Evolutionary conservation across 2,329 filamentous ascomycete species (phyloP), one percentile per base, ranked within the genome.

Genomic region (Aureobasidium mangrovei): DNA sequence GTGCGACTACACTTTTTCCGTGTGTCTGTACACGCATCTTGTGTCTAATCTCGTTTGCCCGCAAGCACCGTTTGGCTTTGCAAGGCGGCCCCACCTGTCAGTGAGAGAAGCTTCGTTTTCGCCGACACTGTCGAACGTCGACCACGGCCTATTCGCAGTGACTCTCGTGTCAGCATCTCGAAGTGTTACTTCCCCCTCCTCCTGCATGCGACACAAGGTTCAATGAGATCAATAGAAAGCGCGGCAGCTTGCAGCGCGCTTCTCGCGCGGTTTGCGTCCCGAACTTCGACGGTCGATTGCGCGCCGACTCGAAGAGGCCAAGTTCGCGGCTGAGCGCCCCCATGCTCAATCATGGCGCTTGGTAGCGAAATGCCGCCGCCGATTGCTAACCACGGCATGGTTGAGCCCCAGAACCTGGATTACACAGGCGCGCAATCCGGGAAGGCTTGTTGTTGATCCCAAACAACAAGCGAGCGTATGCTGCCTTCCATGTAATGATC

Each of bases 401-500:
- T 40, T 29, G 42, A 29, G 38, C 32, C 48, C 49, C 49, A 53
- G 49, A 44, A 53, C 49, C 49, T 32, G 49, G 49, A 53, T 53
- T 43, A 53, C 49, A 53, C 49, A 53, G 39, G 33, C 39, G 49
- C 36, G 26, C 40, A 53, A 53, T 53, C 49, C 49, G 31, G 49
- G 40, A 44, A 43, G 49, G n/a, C 49, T 44, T 53, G 49, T 44
- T 53, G 49, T 32, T 44, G 39, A 53, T 44, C 49, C 32, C 49
- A 53, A 53, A 43, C 49, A 53, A 53, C 49, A n/a, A 53, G 39
- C 49, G 47, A 40, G 47, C 47, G 47, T 52, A 32, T 38, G 47
- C 42, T 52, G 39, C 31, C 33, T 27, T 33, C 38, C 27, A 51
- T 51, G 47, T 27, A 38, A 51, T 51, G 29, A 51, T 51, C 38